Evolutionary conservation across 495 filamentous ascomycete genomes (phyloP).

Genomic region (Daldinia decipiens): DNA sequence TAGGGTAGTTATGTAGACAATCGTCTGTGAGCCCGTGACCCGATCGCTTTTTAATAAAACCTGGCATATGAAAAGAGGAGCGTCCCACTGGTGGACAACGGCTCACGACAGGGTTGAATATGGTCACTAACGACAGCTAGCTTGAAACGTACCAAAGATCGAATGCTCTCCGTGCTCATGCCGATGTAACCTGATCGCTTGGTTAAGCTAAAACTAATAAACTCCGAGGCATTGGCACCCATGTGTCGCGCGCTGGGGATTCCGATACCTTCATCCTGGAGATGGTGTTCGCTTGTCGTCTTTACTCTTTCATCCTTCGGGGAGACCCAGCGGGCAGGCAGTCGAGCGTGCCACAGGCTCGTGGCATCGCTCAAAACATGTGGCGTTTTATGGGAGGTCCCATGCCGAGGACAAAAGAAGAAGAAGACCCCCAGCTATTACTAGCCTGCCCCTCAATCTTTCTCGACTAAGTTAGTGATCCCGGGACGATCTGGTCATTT

Average conservation of each 20-base stretch:
- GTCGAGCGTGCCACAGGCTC: slow-evolving; percentile 25
- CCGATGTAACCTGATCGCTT: slow-evolving; percentile 48
- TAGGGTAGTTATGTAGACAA: neutral
- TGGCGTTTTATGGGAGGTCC: slow-evolving; percentile 36
- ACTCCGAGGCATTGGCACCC: slow-evolving; percentile 43
- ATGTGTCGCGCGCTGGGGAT: slow-evolving; percentile 37
- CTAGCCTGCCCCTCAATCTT: slow-evolving; percentile 41
- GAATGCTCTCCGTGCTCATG: slow-evolving; percentile 44
- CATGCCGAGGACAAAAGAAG: slow-evolving; percentile 22
- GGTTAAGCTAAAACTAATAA: slow-evolving; percentile 42
- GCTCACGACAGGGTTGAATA: slow-evolving; percentile 45
- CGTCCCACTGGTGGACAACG: slow-evolving; percentile 42
- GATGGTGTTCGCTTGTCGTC: slow-evolving; percentile 13
- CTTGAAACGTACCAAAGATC: slow-evolving; percentile 49
- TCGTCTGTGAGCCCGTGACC: slow-evolving; percentile 44
- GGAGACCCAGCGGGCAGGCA: slow-evolving; percentile 4
- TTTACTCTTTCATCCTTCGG: slow-evolving; percentile 10
- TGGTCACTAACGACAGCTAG: slow-evolving; percentile 42
- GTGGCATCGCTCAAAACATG: slow-evolving; percentile 32
- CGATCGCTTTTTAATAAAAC: slow-evolving; percentile 46
- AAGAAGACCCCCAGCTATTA: slow-evolving; percentile 6
- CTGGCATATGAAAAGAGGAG: slow-evolving; percentile 48
- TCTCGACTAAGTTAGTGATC: slow-evolving; percentile 43
- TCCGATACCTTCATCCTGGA: slow-evolving; percentile 21
- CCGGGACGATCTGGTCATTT: slow-evolving; percentile 45